Evolutionary conservation across 2,329 filamentous ascomycete species (phyloP), one percentile per base, ranked within the genome.

Genomic region (Myriosclerotinia scirpicola): DNA sequence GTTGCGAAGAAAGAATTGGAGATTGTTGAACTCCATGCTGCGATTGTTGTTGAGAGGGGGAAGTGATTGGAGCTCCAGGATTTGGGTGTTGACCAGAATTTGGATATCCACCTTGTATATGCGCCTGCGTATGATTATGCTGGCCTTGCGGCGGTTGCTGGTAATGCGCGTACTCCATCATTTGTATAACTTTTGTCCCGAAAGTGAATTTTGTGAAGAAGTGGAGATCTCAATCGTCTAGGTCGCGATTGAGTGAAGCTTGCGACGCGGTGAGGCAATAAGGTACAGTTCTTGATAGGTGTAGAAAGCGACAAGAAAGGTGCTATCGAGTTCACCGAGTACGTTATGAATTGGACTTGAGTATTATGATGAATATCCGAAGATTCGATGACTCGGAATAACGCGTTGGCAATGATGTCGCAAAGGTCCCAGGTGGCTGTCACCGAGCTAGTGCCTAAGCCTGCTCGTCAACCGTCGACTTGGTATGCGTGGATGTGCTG

Each of bases 121-220:
- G 84, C 67, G 82, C 80, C 69, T 82, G 79, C 61, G 81, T 81
- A 77, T 89, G 87, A 68, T 85, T 81, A 77, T 86, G 86, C 79
- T 89, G 88, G 78, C 77, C 79, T 74, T 81, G 81, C 69, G 75
- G 70, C 73, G 85, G 82, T 79, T 87, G 87, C 76, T 88, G 86
- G 77, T 91, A 90, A 80, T 89, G 86, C 78, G 87, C 85, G 82
- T 90, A 91, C 80, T 91, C 89, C 89, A 91, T 91, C 81, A 84
- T 89, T 75, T 71, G 76, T 74, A 71, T 71, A 67, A 69, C 71
- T 67, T 68, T 68, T 73, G 71, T 65, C 73, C 74, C 75, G 73
- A 67, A 68, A 64, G 48, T 48, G 58, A 53, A 54, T 42, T 54
- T 60, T 62, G 63, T 56, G n/a, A 54, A 48, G 56, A 54, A 50